Base-by-base conservation (phyloP, 495 filamentous ascomycete genomes). In the Apiosordaria backusii region DNA sequence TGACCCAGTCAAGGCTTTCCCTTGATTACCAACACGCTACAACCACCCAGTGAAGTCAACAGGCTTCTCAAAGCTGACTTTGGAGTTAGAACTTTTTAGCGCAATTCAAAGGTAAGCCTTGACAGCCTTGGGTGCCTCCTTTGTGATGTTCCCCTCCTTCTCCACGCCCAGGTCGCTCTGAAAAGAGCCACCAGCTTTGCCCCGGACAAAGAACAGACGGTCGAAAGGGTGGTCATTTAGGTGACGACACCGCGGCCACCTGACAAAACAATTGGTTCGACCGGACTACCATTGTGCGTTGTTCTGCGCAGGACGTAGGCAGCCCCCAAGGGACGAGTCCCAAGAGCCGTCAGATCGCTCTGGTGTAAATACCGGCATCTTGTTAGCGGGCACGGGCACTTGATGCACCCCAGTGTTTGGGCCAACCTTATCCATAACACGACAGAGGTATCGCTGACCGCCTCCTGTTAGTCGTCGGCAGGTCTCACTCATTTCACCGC, bases 391-490 rank as follows among this genome's bases (percentile, higher is more conserved):
- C 57, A 35, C 57, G 53, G 55, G 24, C 67, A 23, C 60, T 40
- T 54, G 54, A 15, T 54, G 60, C 66, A 50, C 57, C 64, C 60
- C 63, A 57, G 62, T 24, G 19, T 58, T 61, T 66, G 63, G 55
- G 35, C 50, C 45, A 60, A 50, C 27, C 35, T 19, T 45, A 57
- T 45, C 35, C 22, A n/a, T 60, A 68, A 66, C 66, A 66, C 21
- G 4, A 16, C 10, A 1, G 23, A 73, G 18, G 71, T 76, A 74
- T 29, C 66, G 50, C 70, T 70, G 67, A 71, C 72, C 72, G 60
- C 61, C 65, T 60, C 63, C 67, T 76, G 72, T 76, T 74, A 74
- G 63, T 24, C 26, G 59, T 54, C 64, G 59, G 60, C 23, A 59
- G 54, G 27, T 61, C 60, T 69, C 57, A 45, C 59, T 22, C 59